A percentile compares a stretch with the other conserved stretches of the same genome.
Evolutionary conservation across 768 basidiomycete species (phyloP).

Genomic region (Mrakia blollopis): DNA sequence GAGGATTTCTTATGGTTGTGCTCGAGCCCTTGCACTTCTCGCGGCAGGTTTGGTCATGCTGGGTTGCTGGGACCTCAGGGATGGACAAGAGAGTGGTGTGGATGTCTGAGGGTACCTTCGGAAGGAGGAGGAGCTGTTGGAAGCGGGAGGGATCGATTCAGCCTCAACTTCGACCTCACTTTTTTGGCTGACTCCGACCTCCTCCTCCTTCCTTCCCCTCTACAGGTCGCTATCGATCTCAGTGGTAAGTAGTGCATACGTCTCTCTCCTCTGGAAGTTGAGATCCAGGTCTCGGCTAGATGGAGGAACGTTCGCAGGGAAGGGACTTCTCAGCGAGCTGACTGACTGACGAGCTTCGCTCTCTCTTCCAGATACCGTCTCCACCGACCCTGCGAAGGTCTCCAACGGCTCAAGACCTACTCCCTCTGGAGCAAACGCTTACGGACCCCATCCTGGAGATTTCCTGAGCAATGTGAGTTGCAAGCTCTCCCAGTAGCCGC

Average conservation of each 20-base stretch:
- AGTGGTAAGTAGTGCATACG: background rate
- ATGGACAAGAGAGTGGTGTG: no score
- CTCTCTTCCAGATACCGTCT: background rate
- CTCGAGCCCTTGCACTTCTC: no score
- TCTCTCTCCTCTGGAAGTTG: background rate
- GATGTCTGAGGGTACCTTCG: no score
- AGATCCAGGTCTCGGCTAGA: background rate
- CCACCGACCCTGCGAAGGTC: background rate
- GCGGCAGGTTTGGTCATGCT: no score
- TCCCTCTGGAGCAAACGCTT: no score
- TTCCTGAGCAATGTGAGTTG: constrained; percentile 30
- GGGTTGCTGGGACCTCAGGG: no score
- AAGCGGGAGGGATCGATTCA: background rate
- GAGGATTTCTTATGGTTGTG: no score
- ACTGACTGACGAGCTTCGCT: background rate
- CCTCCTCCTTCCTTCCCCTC: background rate
- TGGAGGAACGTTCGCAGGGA: background rate
- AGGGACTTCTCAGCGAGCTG: background rate
- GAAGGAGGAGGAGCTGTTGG: no score
- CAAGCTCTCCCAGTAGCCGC: no score
- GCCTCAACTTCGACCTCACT: background rate
- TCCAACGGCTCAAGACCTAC: background rate
- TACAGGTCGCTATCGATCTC: constrained; percentile 21
- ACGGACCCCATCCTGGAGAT: constrained; percentile 30
- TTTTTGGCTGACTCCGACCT: constrained; percentile 11